A percentile compares a stretch with the other conserved stretches of the same genome.
Conservation (phyloP, 306 rosid genomes). For the Pueraria montana region DNA sequence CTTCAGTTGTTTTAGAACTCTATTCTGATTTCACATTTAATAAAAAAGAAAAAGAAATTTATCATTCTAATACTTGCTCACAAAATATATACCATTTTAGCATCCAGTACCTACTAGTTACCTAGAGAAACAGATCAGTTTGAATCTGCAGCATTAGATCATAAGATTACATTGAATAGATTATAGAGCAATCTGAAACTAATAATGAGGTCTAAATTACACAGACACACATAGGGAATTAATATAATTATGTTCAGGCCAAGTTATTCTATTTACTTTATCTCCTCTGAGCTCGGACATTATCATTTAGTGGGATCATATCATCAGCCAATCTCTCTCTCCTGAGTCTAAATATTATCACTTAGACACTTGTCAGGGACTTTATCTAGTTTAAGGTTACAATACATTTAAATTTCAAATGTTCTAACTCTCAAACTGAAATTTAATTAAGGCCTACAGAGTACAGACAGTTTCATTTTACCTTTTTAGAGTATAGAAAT, state of each 20-base stretch:
- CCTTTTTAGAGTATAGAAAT: background rate
- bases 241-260: background rate
- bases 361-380: background rate
- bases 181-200: background rate
- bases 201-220: background rate
- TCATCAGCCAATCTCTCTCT: constrained; percentile 9
- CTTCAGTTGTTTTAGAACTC: background rate
- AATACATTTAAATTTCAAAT: background rate
- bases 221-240: background rate
- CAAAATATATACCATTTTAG: background rate
- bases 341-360: constrained; percentile 1
- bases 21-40: background rate
- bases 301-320: constrained; percentile 15
- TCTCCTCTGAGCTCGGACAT: background rate
- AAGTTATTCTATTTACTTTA: background rate
- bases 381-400: background rate
- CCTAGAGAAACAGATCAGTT: background rate
- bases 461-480: background rate
- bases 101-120: background rate
- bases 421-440: constrained; percentile 12
- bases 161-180: background rate
- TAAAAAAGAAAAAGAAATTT: background rate
- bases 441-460: background rate
- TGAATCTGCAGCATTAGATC: background rate
- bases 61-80: background rate